These are phyloP conservation scores for Hypoxylon sp. DNA, from an alignment of 2,329 filamentous ascomycete species.

Conservation along the genomic window DNA sequence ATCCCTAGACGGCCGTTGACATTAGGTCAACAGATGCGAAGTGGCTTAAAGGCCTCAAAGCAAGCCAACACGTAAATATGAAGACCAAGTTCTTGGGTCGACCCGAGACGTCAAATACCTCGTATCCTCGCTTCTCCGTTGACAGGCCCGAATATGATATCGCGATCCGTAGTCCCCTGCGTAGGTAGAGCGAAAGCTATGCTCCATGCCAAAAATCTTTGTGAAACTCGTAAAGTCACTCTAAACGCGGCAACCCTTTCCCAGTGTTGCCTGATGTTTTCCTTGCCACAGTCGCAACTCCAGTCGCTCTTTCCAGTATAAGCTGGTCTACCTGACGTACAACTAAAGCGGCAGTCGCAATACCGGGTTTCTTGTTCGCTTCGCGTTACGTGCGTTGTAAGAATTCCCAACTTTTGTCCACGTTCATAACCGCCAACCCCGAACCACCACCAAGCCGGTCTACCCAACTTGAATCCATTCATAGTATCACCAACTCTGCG, in stretches of 20 bases:
- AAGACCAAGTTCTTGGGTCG: not conserved
- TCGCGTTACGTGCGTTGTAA: not conserved
- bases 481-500: not conserved
- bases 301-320: not conserved
- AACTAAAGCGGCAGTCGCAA: not conserved
- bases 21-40: not conserved
- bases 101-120: not conserved
- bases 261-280: not conserved
- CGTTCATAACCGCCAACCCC: not conserved
- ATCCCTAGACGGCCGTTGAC: not conserved
- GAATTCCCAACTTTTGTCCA: not conserved
- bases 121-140: not conserved
- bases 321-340: not conserved
- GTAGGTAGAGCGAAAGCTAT: not conserved
- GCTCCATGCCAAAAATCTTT: not conserved
- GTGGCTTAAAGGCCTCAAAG: not conserved
- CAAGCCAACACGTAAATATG: not conserved
- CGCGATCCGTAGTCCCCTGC: not conserved
- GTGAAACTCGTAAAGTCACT: not conserved
- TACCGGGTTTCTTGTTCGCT: not conserved
- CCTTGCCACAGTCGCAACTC: not conserved
- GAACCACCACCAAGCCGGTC: not conserved
- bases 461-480: slow-evolving; percentile 9
- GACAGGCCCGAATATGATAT: not conserved
- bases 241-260: not conserved